phyloP scores from a whole-genome alignment of 176 grass and related monocot species.

The Eleusine indica region DNA sequence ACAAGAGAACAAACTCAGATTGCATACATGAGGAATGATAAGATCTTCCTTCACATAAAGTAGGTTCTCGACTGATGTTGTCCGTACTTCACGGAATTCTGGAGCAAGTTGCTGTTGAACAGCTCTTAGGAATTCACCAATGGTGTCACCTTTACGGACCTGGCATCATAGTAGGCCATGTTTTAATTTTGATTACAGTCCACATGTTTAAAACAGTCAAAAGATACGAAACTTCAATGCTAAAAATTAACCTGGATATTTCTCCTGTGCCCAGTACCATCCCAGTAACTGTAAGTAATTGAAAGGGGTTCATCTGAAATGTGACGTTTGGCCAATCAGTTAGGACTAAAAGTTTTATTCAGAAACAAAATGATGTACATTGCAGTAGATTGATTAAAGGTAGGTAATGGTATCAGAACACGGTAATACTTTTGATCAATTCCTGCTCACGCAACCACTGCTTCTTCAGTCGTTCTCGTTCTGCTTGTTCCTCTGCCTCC shows the following conservation, averaged over 20 bases:
- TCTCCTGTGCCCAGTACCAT: slow-evolving; percentile 95
- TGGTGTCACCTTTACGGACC: slow-evolving; percentile 89
- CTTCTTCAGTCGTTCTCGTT: slow-evolving; percentile 76
- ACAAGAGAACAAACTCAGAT: slow-evolving; percentile 30
- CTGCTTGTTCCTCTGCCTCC: slow-evolving; percentile 96
- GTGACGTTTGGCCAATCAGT: slow-evolving; percentile 17
- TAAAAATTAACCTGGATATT: slow-evolving; percentile 66
- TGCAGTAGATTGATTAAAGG: slow-evolving; percentile 9
- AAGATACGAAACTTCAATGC: slow-evolving; percentile 4
- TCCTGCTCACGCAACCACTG: slow-evolving; percentile 94
- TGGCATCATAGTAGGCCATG: slow-evolving; percentile 38
- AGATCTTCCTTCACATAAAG: slow-evolving; percentile 99
- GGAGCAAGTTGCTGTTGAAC: slow-evolving; percentile 98
- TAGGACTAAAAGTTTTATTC: slow-evolving; percentile 27
- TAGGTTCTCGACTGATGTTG: slow-evolving; percentile 94
- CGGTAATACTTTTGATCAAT: slow-evolving; percentile 83
- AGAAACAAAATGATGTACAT: slow-evolving; percentile 24
- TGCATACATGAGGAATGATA: slow-evolving; percentile 92
- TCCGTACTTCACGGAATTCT: slow-evolving; percentile 95
- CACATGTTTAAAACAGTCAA: slow-evolving; percentile 12
- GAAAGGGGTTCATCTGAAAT: slow-evolving; percentile 83
- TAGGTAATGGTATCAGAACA: slow-evolving; percentile 26
- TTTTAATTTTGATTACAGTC: slow-evolving; percentile 29
- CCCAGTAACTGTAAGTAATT: slow-evolving; percentile 99
- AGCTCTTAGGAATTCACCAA: slow-evolving; percentile 93